A percentile compares a stretch with the other conserved stretches of the same genome.
Evolutionary conservation across 345 rosid genomes (phyloP).

Genomic region (Clarkia xantiana): DNA sequence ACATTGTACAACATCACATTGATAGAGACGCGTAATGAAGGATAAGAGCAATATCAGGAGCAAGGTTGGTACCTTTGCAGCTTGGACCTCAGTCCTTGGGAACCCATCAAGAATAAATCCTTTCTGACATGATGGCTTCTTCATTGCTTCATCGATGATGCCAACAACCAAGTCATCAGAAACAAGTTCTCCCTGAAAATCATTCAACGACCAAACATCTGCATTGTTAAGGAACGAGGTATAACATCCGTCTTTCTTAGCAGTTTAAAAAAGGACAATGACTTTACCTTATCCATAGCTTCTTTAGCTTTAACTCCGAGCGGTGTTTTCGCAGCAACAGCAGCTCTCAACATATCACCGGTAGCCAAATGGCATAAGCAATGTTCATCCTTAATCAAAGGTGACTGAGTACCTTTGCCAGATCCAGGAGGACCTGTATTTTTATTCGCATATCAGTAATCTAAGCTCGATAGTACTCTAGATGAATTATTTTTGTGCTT

Average conservation of each 20-base stretch:
- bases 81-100: slow-evolving; percentile 87
- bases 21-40: background rate
- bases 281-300: slow-evolving; percentile 78
- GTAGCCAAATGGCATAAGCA: slow-evolving; percentile 97
- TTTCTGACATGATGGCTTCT: slow-evolving; percentile 79
- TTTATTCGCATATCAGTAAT: background rate
- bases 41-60: background rate
- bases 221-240: background rate
- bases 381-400: slow-evolving; percentile 75
- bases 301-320: slow-evolving; percentile 87
- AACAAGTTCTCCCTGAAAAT: slow-evolving; percentile 79
- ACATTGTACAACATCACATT: too few species aligned
- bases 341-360: slow-evolving; percentile 95
- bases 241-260: background rate
- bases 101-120: slow-evolving; percentile 97
- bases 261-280: background rate
- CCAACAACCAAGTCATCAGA: slow-evolving; percentile 93
- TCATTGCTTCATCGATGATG: slow-evolving; percentile 89
- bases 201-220: slow-evolving; percentile 2
- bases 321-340: slow-evolving; percentile 83
- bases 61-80: slow-evolving; percentile 45
- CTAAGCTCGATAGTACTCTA: background rate
- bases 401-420: slow-evolving; percentile 96
- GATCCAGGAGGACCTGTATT: slow-evolving; percentile 91
- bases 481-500: too few species aligned